Evolutionary conservation across 2,329 filamentous ascomycete genomes (phyloP).

Genomic region (Aspergillus sp.): DNA sequence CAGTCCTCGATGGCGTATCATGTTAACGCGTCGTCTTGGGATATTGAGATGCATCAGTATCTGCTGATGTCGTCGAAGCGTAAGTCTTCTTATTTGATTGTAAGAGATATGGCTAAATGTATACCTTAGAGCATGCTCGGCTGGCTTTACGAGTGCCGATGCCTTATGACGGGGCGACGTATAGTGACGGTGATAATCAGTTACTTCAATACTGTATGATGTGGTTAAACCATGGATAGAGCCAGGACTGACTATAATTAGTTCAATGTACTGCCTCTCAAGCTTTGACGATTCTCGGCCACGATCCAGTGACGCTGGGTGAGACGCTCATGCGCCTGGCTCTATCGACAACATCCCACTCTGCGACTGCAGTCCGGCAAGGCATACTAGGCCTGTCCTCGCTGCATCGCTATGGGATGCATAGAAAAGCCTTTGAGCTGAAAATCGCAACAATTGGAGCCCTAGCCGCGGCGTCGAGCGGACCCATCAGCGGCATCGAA

Average conservation of each 20-base stretch:
- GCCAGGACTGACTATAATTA: not conserved
- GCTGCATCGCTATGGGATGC: constrained; percentile 9
- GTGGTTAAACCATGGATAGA: not conserved
- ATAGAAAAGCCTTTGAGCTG: not conserved
- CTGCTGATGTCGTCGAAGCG: not conserved
- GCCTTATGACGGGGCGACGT: not conserved
- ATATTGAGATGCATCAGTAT: constrained; percentile 10
- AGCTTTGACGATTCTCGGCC: constrained; percentile 3
- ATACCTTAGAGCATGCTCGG: not conserved
- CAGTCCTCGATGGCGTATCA: not conserved
- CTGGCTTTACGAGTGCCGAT: not conserved
- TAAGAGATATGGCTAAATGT: not conserved
- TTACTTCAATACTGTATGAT: constrained; percentile 12
- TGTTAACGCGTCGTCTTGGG: constrained; percentile 7
- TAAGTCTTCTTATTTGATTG: not conserved
- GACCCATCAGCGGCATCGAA: not conserved
- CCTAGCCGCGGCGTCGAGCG: not conserved
- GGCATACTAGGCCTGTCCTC: constrained; percentile 7
- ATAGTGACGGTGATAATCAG: not conserved
- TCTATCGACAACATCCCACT: not conserved
- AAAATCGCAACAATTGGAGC: constrained; percentile 8
- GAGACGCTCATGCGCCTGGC: constrained; percentile 6
- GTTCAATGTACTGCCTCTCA: constrained; percentile 10
- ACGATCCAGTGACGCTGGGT: constrained; percentile 5
- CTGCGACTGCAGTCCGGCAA: constrained; percentile 1